Evolutionary conservation across 1,139 yeast species (phyloP).

Genomic region (Pichia inconspicua): DNA sequence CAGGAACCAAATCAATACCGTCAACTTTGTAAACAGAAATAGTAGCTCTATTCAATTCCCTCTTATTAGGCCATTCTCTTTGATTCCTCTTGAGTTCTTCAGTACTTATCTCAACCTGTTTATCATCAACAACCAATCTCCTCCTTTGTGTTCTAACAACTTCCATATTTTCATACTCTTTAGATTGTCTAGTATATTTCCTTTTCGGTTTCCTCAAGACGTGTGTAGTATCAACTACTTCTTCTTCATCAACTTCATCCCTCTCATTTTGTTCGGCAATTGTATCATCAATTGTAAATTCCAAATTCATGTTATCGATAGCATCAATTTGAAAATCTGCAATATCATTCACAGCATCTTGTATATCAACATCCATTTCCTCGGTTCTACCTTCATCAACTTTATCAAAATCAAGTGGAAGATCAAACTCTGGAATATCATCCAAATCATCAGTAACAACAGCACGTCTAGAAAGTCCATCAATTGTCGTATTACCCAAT

Average conservation of each 20-base stretch:
- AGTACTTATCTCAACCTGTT: slow-evolving; percentile 21
- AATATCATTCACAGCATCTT: slow-evolving; percentile 6
- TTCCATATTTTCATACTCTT: slow-evolving; percentile 20
- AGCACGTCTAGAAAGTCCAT: slow-evolving; percentile 42
- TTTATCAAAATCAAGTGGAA: slow-evolving; percentile 42
- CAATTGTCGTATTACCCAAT: slow-evolving; percentile 38
- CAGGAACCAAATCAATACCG: slow-evolving; percentile 5
- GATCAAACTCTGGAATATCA: slow-evolving; percentile 43
- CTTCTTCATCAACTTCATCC: slow-evolving; percentile 3
- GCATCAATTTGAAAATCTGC: slow-evolving; percentile 12
- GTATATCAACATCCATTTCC: background rate
- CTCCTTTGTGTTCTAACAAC: slow-evolving; percentile 29
- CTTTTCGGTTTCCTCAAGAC: background rate
- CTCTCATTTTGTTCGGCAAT: slow-evolving; percentile 9
- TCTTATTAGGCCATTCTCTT: slow-evolving; percentile 13
- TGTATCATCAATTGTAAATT: slow-evolving; percentile 25
- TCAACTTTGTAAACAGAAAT: background rate
- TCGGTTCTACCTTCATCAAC: background rate
- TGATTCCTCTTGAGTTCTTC: slow-evolving; percentile 21
- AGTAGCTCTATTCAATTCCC: background rate
- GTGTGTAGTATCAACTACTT: slow-evolving; percentile 1
- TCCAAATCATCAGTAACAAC: slow-evolving; percentile 28
- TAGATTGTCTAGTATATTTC: slow-evolving; percentile 2
- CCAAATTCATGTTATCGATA: slow-evolving; percentile 36
- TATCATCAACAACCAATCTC: slow-evolving; percentile 21